Base-by-base conservation (phyloP, 2,329 filamentous ascomycete genomes). In the Trematosphaeria pertusa region DNA sequence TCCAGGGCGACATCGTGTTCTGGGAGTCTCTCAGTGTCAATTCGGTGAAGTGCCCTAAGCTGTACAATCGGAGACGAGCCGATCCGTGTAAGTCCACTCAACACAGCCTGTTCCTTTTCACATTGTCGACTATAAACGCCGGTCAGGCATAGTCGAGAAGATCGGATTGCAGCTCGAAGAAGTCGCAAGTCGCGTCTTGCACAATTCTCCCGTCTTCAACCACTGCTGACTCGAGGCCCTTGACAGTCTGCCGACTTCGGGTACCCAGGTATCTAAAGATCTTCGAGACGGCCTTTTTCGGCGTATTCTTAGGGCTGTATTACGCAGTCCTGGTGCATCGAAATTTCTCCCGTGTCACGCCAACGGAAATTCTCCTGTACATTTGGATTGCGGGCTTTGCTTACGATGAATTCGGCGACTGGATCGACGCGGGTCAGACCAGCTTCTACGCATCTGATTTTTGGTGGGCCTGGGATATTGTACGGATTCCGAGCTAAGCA, bases 331-430 rank as follows among this genome's bases (percentile, higher is more conserved):
- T 96, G 22, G 82, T 95, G 35, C 84, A 90, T 57, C 80, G 89
- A 50, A 84, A 88, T 55, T 81, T 85, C 7, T 77, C 79, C 14
- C 76, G 78, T 20, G 83, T 96, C 42, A 90, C 87, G 0, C 65
- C 78, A 0, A 76, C 86, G 14, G 91, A 97, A 68, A 73, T 87
- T 2, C 65, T 89, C 12, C 81, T 97, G 32, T 94, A 93, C 66
- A 72, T 96, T 39, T 96, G 91, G 88, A 87, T 96, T 58, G 85
- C 86, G 4, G 88, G 90, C 6, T 96, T 96, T 74, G 85, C 88
- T 30, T 95, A 94, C 64, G 91, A 96, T 58, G 91, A 92, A 71
- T 77, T 71, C 32, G 65, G 65, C 3, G 90, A 95, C 61, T 91
- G 90, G 75, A 81, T 85, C 41, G 71, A 97, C 74, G 91, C 92